phyloP scores from a whole-genome alignment of 1,284 basidiomycete genomes.

The Naganishia sp. region DNA sequence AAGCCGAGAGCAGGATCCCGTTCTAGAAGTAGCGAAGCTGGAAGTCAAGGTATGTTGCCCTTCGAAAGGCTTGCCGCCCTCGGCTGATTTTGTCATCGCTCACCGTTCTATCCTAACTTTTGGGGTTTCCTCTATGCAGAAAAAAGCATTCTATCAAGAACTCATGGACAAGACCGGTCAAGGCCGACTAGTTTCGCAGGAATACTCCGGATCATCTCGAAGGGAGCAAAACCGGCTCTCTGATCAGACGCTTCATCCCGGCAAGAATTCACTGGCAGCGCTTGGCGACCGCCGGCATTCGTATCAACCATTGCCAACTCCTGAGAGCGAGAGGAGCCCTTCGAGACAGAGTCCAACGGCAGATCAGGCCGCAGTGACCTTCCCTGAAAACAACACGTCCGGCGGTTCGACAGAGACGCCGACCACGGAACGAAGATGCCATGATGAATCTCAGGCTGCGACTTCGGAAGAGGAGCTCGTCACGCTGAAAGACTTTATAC shows the following conservation, averaged over 20 bases:
- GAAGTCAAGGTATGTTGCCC: slow-evolving; percentile 22
- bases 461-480: slow-evolving; percentile 15
- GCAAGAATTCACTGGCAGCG: neutral
- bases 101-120: neutral
- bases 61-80: too few species aligned
- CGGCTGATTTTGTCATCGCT: neutral
- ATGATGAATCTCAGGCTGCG: neutral
- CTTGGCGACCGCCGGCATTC: neutral
- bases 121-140: too few species aligned
- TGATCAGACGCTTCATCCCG: too few species aligned
- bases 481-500: slow-evolving; percentile 21
- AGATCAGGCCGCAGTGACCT: neutral
- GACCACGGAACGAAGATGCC: too few species aligned
- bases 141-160: slow-evolving; percentile 30
- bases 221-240: too few species aligned
- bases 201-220: neutral
- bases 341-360: neutral
- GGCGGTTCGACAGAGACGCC: too few species aligned
- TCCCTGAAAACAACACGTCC: too few species aligned
- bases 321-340: slow-evolving; percentile 2
- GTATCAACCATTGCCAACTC: neutral
- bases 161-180: slow-evolving; percentile 7
- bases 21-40: slow-evolving; percentile 12
- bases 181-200: slow-evolving; percentile 19
- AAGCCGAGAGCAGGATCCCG: slow-evolving; percentile 5